Base-by-base conservation (phyloP, 1,284 basidiomycete genomes). In the Pseudozyma thailandica region DNA sequence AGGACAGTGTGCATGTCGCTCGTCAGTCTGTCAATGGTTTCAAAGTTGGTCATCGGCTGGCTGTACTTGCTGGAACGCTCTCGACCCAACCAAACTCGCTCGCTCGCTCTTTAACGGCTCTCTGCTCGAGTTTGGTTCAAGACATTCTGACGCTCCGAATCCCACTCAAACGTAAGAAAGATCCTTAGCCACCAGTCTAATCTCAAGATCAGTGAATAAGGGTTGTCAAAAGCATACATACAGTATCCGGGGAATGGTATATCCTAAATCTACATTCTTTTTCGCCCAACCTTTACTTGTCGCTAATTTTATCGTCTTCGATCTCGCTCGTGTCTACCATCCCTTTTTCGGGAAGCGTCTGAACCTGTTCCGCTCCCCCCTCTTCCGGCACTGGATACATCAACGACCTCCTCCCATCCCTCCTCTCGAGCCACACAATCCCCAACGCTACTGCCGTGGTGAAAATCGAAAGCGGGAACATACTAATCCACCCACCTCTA, bases 401-500 rank as follows among this genome's bases (percentile, higher is more conserved):
- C 20, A 45, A 2, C n/a, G 35, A 38, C n/a, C 16, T 50, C 31
- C 55, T 57, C 48, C n/a, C 39, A 25, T 70, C 66, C 28, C 60
- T 45, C 26, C 66, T 46, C 41, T 71, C 61, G 20, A 71, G 18
- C 16, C 60, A 60, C 1, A 72, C 69, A 23, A 68, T 75, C 1
- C 28, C 57, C 30, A 74, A 26, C 9, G 72, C 38, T 10, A 72
- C 47, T n/a, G 42, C 39, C 18, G 68, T 57, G 26, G 46, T 39
- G 28, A 75, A 56, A 8, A 68, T 58, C 7, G 61, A 37, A 2
- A 72, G 42, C 15, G 63, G 70, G 49, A 72, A 65, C 63, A 62
- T 74, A 20, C 65, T 72, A 47, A 80, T 73, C 75, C 77, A 78
- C 4, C 80, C 80, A 4, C 68, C 46, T 0, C 54, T 28, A 50